These are phyloP conservation scores for Orbilia ellipsospora DNA, from an alignment of 2,329 filamentous ascomycete genomes.

Conservation along the genomic window DNA sequence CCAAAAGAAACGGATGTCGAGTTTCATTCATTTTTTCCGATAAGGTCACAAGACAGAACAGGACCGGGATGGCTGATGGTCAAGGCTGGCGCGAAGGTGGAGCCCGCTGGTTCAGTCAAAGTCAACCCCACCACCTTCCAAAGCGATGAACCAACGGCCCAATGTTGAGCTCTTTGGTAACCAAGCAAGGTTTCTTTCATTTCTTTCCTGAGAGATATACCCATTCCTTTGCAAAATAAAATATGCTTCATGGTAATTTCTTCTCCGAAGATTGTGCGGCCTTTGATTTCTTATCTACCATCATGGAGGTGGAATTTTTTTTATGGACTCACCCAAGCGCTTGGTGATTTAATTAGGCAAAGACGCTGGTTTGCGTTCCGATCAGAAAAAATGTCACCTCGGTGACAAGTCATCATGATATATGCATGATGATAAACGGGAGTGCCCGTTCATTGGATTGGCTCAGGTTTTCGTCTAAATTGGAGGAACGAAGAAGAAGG, in stretches of 20 bases:
- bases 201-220: too few species aligned
- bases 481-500: neutral
- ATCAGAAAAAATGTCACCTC: neutral
- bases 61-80: neutral
- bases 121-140: slow-evolving; percentile 27
- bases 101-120: slow-evolving; percentile 22
- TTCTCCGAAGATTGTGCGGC: neutral
- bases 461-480: slow-evolving; percentile 18
- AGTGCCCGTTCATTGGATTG: too few species aligned
- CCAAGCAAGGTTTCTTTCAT: too few species aligned
- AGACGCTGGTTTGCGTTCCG: slow-evolving; percentile 13
- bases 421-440: slow-evolving; percentile 10
- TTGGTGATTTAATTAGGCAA: slow-evolving; percentile 38
- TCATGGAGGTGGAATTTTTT: too few species aligned
- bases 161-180: too few species aligned
- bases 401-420: slow-evolving; percentile 37
- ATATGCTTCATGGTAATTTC: neutral
- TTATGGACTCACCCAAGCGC: neutral
- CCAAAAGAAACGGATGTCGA: neutral
- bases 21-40: neutral
- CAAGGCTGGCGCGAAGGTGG: neutral
- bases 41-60: slow-evolving; percentile 9
- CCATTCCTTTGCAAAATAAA: neutral
- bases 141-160: neutral
- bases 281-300: too few species aligned